Conservation (phyloP, 139 green algal species). For the Tetraselmis chui region DNA sequence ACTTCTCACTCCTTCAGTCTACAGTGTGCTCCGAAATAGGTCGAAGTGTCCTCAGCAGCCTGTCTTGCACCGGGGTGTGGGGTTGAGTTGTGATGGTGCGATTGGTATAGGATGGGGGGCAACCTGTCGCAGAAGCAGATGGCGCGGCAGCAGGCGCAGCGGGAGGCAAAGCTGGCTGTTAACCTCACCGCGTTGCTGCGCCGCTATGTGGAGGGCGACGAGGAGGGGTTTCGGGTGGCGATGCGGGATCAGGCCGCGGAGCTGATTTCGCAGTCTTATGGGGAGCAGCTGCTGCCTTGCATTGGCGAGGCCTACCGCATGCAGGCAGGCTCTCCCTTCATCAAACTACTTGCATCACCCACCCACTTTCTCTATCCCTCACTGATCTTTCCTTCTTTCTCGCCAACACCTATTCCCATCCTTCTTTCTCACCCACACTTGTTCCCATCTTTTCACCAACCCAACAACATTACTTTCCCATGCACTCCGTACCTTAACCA, state of each 20-base stretch:
- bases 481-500: too few relatives aligned
- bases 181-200: slow-evolving; percentile 59
- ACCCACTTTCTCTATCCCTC: too few relatives aligned
- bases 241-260: not conserved
- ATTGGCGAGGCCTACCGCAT: not conserved
- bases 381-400: too few relatives aligned
- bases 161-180: slow-evolving; percentile 51
- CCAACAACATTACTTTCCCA: too few relatives aligned
- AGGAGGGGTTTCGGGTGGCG: slow-evolving; percentile 51
- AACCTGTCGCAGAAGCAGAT: not conserved
- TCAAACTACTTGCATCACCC: too few relatives aligned
- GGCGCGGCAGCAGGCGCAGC: slow-evolving; percentile 24
- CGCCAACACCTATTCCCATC: too few relatives aligned
- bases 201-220: slow-evolving; percentile 60
- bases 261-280: not conserved
- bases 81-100: too few relatives aligned
- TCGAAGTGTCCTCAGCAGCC: too few relatives aligned
- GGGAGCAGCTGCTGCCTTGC: not conserved
- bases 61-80: too few relatives aligned
- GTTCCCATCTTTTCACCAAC: too few relatives aligned
- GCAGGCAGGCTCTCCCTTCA: not conserved
- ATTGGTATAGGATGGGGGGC: not conserved
- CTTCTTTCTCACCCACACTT: too few relatives aligned
- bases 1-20: not conserved
- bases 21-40: too few relatives aligned